Evolutionary conservation across 1,284 basidiomycete genomes (phyloP).

Genomic region (Irpex lacteus): DNA sequence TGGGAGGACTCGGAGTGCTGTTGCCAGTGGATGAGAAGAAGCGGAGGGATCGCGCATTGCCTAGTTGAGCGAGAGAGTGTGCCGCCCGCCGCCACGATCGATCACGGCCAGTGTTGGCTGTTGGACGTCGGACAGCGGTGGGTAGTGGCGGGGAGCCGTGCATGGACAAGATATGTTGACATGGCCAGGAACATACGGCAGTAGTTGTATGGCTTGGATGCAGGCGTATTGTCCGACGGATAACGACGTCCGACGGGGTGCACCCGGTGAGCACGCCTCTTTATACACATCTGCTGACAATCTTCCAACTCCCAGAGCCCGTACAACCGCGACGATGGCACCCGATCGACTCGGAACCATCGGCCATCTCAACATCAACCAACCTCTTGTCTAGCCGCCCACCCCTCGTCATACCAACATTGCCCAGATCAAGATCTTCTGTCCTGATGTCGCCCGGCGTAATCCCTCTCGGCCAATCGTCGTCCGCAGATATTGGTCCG

Average conservation of each 20-base stretch:
- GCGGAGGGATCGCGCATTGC: too few species aligned
- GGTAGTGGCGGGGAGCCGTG: too few species aligned
- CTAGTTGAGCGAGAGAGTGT: too few species aligned
- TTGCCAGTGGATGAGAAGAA: too few species aligned
- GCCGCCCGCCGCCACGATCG: too few species aligned
- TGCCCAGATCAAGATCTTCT: not conserved
- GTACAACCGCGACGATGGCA: not conserved
- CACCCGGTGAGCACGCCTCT: not conserved
- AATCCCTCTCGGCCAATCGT: not conserved
- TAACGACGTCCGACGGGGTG: not conserved
- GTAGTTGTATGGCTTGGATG: not conserved
- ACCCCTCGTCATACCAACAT: not conserved
- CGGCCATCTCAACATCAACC: not conserved
- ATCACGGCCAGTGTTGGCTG: too few species aligned
- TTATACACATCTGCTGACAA: not conserved
- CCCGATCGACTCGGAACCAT: not conserved
- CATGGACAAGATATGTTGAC: too few species aligned
- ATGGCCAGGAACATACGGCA: not conserved
- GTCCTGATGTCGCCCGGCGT: not conserved
- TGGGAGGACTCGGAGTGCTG: too few species aligned
- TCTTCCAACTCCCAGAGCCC: not conserved
- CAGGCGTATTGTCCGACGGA: not conserved
- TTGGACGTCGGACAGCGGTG: too few species aligned
- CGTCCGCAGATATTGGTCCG: not conserved
- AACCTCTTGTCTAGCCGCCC: too few species aligned